A percentile compares a stretch with the other conserved stretches of the same genome.
These are phyloP conservation scores for Diaporthe caulivora DNA, from an alignment of 2,329 filamentous ascomycete genomes.

Conservation along the genomic window DNA sequence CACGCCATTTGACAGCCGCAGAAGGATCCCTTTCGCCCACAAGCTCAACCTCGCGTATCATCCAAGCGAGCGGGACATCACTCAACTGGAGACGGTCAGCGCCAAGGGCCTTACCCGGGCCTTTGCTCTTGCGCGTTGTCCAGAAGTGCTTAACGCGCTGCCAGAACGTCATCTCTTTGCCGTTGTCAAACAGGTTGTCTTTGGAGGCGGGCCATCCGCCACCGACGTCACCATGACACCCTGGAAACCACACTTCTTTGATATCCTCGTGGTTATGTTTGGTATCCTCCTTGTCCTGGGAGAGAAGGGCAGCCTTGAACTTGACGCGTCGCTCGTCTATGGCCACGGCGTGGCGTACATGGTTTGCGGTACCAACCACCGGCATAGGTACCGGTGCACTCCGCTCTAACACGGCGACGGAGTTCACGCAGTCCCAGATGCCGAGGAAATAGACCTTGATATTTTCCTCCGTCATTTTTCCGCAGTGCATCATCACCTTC, in stretches of 20 bases:
- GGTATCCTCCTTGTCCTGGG: slow-evolving; percentile 50
- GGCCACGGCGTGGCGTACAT: slow-evolving; percentile 65
- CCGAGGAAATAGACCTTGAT: slow-evolving; percentile 68
- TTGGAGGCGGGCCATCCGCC: slow-evolving; percentile 57
- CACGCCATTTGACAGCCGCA: slow-evolving; percentile 51
- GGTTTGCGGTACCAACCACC: slow-evolving; percentile 55
- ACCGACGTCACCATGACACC: slow-evolving; percentile 66
- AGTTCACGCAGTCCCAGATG: slow-evolving; percentile 67
- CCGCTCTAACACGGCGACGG: slow-evolving; percentile 57
- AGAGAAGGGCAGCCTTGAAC: slow-evolving; percentile 64
- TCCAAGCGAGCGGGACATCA: slow-evolving; percentile 65
- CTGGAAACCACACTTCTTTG: slow-evolving; percentile 68
- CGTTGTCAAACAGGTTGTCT: slow-evolving; percentile 46
- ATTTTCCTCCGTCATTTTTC: slow-evolving; percentile 45
- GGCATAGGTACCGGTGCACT: slow-evolving; percentile 54
- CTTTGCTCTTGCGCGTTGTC: slow-evolving; percentile 49
- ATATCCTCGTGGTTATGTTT: slow-evolving; percentile 41
- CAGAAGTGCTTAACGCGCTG: slow-evolving; percentile 52
- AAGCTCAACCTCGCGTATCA: slow-evolving; percentile 62
- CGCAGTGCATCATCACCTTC: slow-evolving; percentile 35
- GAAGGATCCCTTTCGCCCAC: slow-evolving; percentile 49
- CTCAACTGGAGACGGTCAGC: slow-evolving; percentile 58
- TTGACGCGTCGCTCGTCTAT: slow-evolving; percentile 67
- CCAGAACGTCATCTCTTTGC: slow-evolving; percentile 48
- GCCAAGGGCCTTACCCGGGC: slow-evolving; percentile 44